Evolutionary conservation across 106 monocot species (phyloP).

Genomic region (Acorus calamus): DNA sequence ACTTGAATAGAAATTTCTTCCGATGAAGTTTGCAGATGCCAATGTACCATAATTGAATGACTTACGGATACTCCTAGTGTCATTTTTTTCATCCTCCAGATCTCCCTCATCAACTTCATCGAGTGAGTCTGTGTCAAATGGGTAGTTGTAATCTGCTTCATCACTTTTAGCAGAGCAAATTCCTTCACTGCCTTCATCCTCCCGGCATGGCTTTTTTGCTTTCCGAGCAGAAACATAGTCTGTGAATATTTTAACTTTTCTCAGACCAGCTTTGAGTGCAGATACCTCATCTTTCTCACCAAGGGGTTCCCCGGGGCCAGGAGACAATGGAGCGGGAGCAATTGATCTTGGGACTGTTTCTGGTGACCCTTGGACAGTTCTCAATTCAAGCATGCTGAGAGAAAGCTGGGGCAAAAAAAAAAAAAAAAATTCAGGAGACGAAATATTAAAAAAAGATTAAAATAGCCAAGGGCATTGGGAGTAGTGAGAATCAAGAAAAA

Average conservation of each 20-base stretch:
- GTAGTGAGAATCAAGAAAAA: no score
- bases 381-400: conserved; percentile 51
- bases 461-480: neutral
- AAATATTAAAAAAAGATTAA: neutral
- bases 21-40: conserved; percentile 47
- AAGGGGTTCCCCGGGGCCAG: neutral
- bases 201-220: no score
- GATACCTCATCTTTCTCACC: no score
- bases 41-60: conserved; percentile 82
- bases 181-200: no score
- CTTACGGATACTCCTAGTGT: conserved; percentile 40
- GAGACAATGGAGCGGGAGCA: conserved; percentile 26
- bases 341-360: conserved; percentile 36
- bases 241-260: no score
- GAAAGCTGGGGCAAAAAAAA: conserved; percentile 41
- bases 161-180: conserved; percentile 47
- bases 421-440: conserved; percentile 3
- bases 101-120: conserved; percentile 42
- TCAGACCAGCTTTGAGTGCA: no score
- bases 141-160: conserved; percentile 32
- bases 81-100: conserved; percentile 26
- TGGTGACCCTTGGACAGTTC: conserved; percentile 32
- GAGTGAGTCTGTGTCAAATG: conserved; percentile 52
- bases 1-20: conserved; percentile 20
- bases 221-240: no score